Evolutionary conservation across 176 grass and related monocot species (phyloP), one percentile per base, ranked within the genome.

Genomic region (Cenchrus americanus): DNA sequence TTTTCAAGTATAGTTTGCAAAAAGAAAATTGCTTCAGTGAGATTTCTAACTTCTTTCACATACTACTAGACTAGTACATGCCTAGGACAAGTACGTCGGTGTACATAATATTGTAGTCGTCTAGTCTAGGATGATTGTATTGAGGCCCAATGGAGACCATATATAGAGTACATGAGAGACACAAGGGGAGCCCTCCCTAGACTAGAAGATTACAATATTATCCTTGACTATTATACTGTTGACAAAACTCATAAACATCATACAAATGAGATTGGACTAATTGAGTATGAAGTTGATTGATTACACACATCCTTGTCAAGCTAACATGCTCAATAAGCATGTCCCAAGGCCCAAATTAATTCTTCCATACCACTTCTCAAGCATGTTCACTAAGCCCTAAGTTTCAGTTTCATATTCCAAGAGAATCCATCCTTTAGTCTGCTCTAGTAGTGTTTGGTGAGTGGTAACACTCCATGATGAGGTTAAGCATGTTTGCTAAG

Each of bases 381-480:
- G 42, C 42, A 43, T 43, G 73, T 41, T 30, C 27, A 11, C 24
- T 73, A 79, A 48, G 3, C 41, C 66, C 23, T 23, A 86, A 30
- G 14, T 37, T 57, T 49, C 8, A 27, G 52, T 7, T 44, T 50
- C 27, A 59, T 55, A 80, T 74, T 65, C 58, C 77, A 52, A 66
- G 19, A 73, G 8, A 66, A 80, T 60, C 19, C 55, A 86, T 23
- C 7, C 2, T 23, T 63, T 41, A 61, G 51, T 10, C 41, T 50
- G 27, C 22, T 69, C 14, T 57, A 80, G 49, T 58, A 67, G n/a
- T 50, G 60, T 19, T 44, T 79, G 81, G 75, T 79, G 66, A 22
- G 34, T 60, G 54, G 37, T 77, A 32, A 57, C 40, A 40, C 60
- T 83, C 49, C 50, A 80, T 41, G 71, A 60, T 59, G 59, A 72